A percentile compares a stretch with the other conserved stretches of the same genome.
These are phyloP conservation scores for Stephania japonica DNA, from an alignment of 164 flowering plant genomes.

Conservation along the genomic window DNA sequence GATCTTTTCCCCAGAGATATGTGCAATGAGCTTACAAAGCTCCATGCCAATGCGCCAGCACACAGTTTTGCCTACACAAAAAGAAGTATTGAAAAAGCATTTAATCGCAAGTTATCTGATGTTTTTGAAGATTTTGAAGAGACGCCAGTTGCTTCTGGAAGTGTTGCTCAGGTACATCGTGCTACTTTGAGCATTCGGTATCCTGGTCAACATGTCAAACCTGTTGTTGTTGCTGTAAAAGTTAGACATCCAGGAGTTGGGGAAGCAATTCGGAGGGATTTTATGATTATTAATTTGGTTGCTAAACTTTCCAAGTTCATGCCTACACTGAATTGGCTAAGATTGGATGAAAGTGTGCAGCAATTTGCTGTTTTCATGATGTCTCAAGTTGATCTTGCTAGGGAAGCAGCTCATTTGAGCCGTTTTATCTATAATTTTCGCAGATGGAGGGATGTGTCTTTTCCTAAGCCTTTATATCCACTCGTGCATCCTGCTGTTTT, in stretches of 20 bases:
- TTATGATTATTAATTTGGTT: slow-evolving; percentile 45
- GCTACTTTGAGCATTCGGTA: slow-evolving; percentile 52
- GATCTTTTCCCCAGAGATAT: slow-evolving; percentile 72
- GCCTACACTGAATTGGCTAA: slow-evolving; percentile 62
- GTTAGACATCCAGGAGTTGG: slow-evolving; percentile 88
- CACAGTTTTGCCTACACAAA: slow-evolving; percentile 59
- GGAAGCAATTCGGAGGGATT: slow-evolving; percentile 72
- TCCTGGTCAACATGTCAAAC: slow-evolving; percentile 45
- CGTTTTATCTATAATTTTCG: slow-evolving; percentile 79
- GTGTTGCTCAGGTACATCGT: slow-evolving; percentile 79
- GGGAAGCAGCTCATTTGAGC: slow-evolving; percentile 84
- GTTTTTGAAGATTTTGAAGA: slow-evolving; percentile 73
- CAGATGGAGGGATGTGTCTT: slow-evolving; percentile 77
- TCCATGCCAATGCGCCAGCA: slow-evolving; percentile 67
- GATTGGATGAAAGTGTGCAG: slow-evolving; percentile 75
- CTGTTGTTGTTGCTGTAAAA: slow-evolving; percentile 72
- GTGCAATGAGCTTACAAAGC: slow-evolving; percentile 54
- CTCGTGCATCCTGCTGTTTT: slow-evolving; percentile 81
- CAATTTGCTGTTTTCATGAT: slow-evolving; percentile 83
- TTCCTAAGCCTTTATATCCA: slow-evolving; percentile 79
- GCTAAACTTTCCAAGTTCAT: slow-evolving; percentile 53
- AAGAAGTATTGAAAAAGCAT: slow-evolving; percentile 56
- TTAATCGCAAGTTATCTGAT: slow-evolving; percentile 56
- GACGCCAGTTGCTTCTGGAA: slow-evolving; percentile 79
- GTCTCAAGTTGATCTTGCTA: slow-evolving; percentile 87